Evolutionary conservation across 1,284 basidiomycete species (phyloP), one percentile per base, ranked within the genome.

Genomic region (Melanopsichium pennsylvanicum): DNA sequence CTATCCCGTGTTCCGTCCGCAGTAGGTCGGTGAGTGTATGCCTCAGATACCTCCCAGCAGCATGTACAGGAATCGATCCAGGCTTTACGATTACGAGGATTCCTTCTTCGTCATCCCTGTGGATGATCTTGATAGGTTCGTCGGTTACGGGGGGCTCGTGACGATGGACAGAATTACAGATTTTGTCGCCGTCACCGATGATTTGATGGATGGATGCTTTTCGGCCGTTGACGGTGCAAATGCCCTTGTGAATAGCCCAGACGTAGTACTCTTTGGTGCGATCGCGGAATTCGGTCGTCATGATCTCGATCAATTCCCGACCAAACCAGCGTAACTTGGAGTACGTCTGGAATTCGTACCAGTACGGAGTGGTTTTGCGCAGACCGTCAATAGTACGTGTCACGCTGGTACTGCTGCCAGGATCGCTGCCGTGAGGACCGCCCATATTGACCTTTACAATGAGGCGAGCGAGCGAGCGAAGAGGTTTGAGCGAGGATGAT

Each of bases 131-230:
- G 45, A 98, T 88, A 0, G 92, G 91, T 10, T 87, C 91, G 6
- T 90, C 88, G 1, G 93, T 90, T 3, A 98, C 89, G 0, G 96
- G 93, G 4, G 96, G 95, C 82, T 99, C 96, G 80, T 99, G 96
- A 15, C 92, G 85, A 82, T 97, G 94, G 2, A 95, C 92, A 5
- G 92, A 87, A 79, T 97, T 97, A 76, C 92, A 60, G 40, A 97
- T 88, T 45, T 91, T 85, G 82, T 98, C 96, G 10, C 93, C 92
- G 76, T 96, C 90, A 51, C 85, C 85, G 45, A 99, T 85, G 21
- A 94, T 85, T 9, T 89, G 90, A 55, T 90, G 88, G 4, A 92
- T 89, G 36, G 85, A 86, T 3, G 93, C 93, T 13, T 88, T 84
- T 47, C 88, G 86, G 15, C 93, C 93, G 76, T 98, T 97, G 57